Base-by-base conservation (phyloP, 225 moss, liverwort and hornwort species). In the Takakia lepidozioides region DNA sequence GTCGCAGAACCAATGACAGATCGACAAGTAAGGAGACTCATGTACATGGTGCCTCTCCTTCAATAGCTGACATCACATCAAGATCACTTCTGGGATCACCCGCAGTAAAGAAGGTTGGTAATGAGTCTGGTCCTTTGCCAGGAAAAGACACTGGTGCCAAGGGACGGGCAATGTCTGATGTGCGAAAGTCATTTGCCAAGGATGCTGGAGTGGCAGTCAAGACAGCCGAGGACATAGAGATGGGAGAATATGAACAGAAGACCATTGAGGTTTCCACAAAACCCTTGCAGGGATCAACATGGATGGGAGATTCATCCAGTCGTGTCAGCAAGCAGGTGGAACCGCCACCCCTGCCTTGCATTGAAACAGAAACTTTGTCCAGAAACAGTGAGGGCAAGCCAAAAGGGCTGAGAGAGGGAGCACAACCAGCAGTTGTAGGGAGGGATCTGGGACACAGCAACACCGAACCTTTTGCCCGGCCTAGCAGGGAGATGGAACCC, bases 201-300 rank as follows among this genome's bases (percentile, higher is more conserved):
- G 83, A 71, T 19, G 57, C 59, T 18, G 56, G 56, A 23, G 9
- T 46, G 14, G 22, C 58, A 25, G 59, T 34, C 36, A 83, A 65
- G 59, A 54, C 70, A 14, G 38, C 29, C 41, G 66, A 32, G 55
- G 54, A 58, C 55, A 3, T 43, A 4, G 65, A 82, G 48, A 62
- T 64, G 44, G 83, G 75, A 53, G 83, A 86, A 58, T 59, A 75
- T 51, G 66, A 65, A 38, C 85, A 80, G 4, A 80, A 73, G 63
- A 55, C 63, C 58, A 51, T 53, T 11, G 71, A 69, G 56, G 68
- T 62, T 38, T 59, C 72, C 43, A 27, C 48, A 58, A 41, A 66
- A 58, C 58, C 73, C 61, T 52, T 71, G 23, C 76, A 66, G 22
- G 72, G 82, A 40, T 56, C 68, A 54, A 70, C 42, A 35, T 82